Percentiles rank a stretch among this genome's conserved stretches.
Conservation (phyloP, 2,329 filamentous ascomycete species). For the Alternaria alternata region DNA sequence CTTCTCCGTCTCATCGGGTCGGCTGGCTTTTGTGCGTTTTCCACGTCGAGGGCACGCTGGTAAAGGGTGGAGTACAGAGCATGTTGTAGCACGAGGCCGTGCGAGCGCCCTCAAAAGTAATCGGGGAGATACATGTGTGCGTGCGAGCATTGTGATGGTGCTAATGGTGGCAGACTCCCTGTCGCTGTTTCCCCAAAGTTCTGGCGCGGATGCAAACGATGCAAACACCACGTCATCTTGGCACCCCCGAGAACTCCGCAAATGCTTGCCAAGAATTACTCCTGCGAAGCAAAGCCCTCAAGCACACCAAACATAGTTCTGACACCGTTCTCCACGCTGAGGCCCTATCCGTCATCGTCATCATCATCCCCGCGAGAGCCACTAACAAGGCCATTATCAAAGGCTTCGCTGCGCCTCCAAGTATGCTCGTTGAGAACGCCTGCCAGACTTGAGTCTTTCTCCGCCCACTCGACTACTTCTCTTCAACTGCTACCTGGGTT, state of each 20-base stretch:
- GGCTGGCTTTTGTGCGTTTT: slow-evolving; percentile 30
- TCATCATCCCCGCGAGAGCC: background rate
- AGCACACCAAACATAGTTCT: background rate
- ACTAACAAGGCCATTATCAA: background rate
- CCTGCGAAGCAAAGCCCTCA: background rate
- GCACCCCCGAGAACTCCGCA: slow-evolving; percentile 37
- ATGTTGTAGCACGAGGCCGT: slow-evolving; percentile 29
- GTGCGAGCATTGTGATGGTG: slow-evolving; percentile 25
- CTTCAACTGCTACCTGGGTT: background rate
- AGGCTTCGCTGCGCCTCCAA: background rate
- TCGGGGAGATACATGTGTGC: slow-evolving; percentile 38
- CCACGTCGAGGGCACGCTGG: slow-evolving; percentile 28
- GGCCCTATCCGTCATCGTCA: no score
- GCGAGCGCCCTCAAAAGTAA: slow-evolving; percentile 36
- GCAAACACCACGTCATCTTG: slow-evolving; percentile 30
- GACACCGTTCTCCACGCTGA: background rate
- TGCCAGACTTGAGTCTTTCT: background rate
- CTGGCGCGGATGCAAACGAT: slow-evolving; percentile 12
- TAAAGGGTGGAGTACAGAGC: slow-evolving; percentile 26
- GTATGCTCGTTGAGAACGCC: background rate
- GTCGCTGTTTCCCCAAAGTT: slow-evolving; percentile 14
- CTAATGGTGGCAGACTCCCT: background rate
- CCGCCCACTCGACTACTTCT: background rate
- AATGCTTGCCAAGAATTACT: background rate
- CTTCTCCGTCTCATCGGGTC: slow-evolving; percentile 9